These are phyloP conservation scores for Crithidia acanthocephali DNA, from an alignment of 208 protist genomes.

Conservation along the genomic window DNA sequence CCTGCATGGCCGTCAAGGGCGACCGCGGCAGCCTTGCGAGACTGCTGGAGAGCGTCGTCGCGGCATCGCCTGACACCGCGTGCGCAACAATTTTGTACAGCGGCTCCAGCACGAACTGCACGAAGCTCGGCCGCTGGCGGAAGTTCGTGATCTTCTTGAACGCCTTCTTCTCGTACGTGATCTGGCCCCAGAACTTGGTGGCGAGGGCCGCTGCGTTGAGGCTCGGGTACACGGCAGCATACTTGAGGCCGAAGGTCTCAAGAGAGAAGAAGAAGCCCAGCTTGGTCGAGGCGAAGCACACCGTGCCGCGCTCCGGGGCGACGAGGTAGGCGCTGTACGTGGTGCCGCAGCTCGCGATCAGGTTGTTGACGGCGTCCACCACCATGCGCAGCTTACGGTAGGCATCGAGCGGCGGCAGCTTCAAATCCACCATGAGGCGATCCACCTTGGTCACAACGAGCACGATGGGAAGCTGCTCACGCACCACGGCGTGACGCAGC, in stretches of 20 bases:
- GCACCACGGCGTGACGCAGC: constrained; percentile 82
- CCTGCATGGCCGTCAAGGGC: constrained; percentile 60
- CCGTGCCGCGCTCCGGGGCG: constrained; percentile 88
- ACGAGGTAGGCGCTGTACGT: constrained; percentile 47
- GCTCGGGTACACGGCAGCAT: constrained; percentile 73
- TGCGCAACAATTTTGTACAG: constrained; percentile 98
- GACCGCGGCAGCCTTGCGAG: constrained; percentile 64
- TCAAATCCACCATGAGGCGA: constrained; percentile 98
- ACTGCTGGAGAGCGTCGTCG: constrained; percentile 42
- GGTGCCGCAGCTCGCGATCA: constrained; percentile 70
- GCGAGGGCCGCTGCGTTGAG: constrained; percentile 77
- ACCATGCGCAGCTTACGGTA: constrained; percentile 98
- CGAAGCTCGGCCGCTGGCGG: constrained; percentile 94
- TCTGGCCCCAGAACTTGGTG: constrained; percentile 97
- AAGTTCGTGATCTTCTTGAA: constrained; percentile 71
- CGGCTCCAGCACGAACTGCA: constrained; percentile 98
- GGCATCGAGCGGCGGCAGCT: constrained; percentile 98
- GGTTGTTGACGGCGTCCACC: constrained; percentile 96
- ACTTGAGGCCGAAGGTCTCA: constrained; percentile 96
- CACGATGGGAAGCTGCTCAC: constrained; percentile 86
- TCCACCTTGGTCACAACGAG: constrained; percentile 98
- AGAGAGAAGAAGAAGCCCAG: constrained; percentile 95
- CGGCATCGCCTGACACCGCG: constrained; percentile 63
- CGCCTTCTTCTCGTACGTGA: constrained; percentile 86
- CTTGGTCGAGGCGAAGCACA: constrained; percentile 89